A percentile compares a stretch with the other conserved stretches of the same genome.
These are phyloP conservation scores for Diplotaxis tenuifolia DNA, from an alignment of 345 rosid genomes.

Conservation along the genomic window DNA sequence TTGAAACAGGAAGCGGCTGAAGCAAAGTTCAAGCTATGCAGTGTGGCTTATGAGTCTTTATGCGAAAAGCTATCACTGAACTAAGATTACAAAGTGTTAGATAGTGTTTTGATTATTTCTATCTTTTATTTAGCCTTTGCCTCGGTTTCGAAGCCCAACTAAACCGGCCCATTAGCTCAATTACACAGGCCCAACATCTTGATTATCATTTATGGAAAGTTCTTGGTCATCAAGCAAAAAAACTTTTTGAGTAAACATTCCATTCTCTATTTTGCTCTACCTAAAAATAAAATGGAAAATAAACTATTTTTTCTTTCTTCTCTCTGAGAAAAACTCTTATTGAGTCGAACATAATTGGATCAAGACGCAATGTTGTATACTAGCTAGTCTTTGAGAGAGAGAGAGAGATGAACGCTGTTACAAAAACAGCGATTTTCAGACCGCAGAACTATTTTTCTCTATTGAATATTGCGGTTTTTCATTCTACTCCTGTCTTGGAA, in stretches of 20 bases:
- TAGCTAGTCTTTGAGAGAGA: not conserved
- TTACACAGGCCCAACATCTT: not conserved
- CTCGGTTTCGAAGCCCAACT: not conserved
- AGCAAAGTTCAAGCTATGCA: slow-evolving; percentile 91
- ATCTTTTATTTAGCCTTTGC: not conserved
- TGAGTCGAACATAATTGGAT: not conserved
- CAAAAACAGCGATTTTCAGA: slow-evolving; percentile 40
- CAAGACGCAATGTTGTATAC: slow-evolving; percentile 8
- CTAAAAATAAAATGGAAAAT: not conserved
- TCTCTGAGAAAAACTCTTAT: not conserved
- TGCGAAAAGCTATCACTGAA: slow-evolving; percentile 63
- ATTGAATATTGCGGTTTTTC: slow-evolving; percentile 44
- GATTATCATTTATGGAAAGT: slow-evolving; percentile 1
- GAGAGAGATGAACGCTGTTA: slow-evolving; percentile 35
- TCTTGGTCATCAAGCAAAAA: slow-evolving; percentile 25
- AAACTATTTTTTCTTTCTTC: not conserved
- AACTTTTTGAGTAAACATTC: not conserved
- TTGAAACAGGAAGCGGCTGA: slow-evolving; percentile 62
- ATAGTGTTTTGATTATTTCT: slow-evolving; percentile 18
- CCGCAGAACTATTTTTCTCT: slow-evolving; percentile 32
- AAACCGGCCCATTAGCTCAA: not conserved
- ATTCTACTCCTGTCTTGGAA: slow-evolving; percentile 64
- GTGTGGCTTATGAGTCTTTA: slow-evolving; percentile 81
- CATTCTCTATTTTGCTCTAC: not conserved
- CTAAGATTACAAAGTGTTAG: slow-evolving; percentile 27